Base-by-base conservation (phyloP, 176 grass and related monocot genomes). In the Hsuehochloa calcarea region DNA sequence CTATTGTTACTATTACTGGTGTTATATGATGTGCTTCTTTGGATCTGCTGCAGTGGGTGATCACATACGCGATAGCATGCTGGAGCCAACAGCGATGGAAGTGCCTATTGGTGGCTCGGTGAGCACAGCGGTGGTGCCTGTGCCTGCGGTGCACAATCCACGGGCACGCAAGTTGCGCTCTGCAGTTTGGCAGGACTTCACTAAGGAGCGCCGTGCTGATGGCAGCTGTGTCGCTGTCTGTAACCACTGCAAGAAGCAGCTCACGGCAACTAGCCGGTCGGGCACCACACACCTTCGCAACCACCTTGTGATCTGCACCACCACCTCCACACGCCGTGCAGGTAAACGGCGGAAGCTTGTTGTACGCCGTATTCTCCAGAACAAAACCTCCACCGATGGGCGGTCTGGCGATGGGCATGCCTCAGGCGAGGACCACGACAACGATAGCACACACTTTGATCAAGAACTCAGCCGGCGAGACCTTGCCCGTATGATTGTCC, bases 211-310 rank as follows among this genome's bases (percentile, higher is more conserved):
- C 2, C 87, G 86, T 65, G 65, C 85, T 1, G 96, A 99, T 37
- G 96, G 96, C 8, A 96, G 83, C 66, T 99, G 85, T 7, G 91
- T 99, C 2, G 96, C 96, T 19, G 68, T 99, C 77, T 99, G 96
- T 86, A 99, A 99, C 78, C 93, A 96, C 70, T 99, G 96, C 89
- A 94, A 99, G 93, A 99, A 99, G 91, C 96, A 99, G 86, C 93
- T 99, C 68, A 99, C 96, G 14, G 96, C 96, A 26, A 96, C 91
- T 75, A 99, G 96, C 85, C 85, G 96, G 65, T 95, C 93, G 59
- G 96, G 96, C 52, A 99, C 96, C 44, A 99, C 96, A 0, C 96
- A 99, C 69, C 87, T 99, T 4, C 90, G 93, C 56, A 98, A 99
- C 84, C 96, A 99, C 73, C 88, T 99, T 4, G 96, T 72, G 0